These are phyloP conservation scores for Xeromyces bisporus DNA, from an alignment of 495 filamentous ascomycete genomes.

Conservation along the genomic window DNA sequence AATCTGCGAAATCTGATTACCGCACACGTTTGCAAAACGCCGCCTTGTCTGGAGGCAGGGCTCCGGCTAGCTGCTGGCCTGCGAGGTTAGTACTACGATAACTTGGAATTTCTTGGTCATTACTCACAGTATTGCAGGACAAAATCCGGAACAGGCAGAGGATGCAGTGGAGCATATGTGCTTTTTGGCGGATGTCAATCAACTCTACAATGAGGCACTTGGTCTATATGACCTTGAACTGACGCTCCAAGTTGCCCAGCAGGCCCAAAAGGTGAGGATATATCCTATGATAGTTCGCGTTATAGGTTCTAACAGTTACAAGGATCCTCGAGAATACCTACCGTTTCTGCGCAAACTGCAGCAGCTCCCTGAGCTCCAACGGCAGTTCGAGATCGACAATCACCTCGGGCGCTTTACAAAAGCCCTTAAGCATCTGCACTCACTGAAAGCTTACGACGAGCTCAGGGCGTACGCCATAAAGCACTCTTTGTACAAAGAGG, in stretches of 20 bases:
- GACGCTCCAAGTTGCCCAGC: constrained; percentile 77
- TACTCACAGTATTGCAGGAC: constrained; percentile 22
- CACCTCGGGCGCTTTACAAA: constrained; percentile 58
- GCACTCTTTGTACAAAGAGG: constrained; percentile 60
- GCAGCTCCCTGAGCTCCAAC: constrained; percentile 45
- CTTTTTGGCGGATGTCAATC: constrained; percentile 85
- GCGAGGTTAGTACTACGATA: constrained; percentile 28
- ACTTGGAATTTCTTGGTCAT: background rate
- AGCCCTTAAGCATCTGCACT: constrained; percentile 59
- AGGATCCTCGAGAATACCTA: constrained; percentile 86
- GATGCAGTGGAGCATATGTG: constrained; percentile 88
- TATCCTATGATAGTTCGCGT: background rate
- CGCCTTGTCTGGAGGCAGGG: constrained; percentile 78
- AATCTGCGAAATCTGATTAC: constrained; percentile 88
- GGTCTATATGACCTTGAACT: constrained; percentile 86
- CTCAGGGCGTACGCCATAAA: constrained; percentile 55
- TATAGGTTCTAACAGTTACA: constrained; percentile 2
- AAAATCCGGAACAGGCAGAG: constrained; percentile 53
- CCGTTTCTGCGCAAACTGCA: constrained; percentile 84
- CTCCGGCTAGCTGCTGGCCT: constrained; percentile 60
- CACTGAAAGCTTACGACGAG: constrained; percentile 53
- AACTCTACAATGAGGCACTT: constrained; percentile 78
- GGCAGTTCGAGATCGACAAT: constrained; percentile 76
- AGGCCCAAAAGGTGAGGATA: constrained; percentile 58
- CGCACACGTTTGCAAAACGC: constrained; percentile 80